Evolutionary conservation across 345 rosid genomes (phyloP).

Genomic region (Pistacia integerrima): DNA sequence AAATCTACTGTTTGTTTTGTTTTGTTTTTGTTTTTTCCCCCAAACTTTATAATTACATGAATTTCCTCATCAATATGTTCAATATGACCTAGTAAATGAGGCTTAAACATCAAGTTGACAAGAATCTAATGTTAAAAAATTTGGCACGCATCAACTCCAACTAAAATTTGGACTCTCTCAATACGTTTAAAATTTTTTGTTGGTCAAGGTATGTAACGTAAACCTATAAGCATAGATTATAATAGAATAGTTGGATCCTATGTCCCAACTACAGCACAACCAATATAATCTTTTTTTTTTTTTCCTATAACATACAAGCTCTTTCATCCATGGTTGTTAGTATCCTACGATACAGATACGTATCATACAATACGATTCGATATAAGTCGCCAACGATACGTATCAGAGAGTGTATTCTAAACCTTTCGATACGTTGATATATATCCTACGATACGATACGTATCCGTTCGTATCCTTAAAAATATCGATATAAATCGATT

Average conservation of each 20-base stretch:
- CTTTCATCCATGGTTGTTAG: no score
- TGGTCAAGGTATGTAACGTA: background rate
- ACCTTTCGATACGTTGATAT: no score
- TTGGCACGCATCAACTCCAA: background rate
- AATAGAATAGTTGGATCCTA: background rate
- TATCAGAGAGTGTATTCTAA: no score
- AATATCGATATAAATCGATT: no score
- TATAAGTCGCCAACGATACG: no score
- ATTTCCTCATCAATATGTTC: background rate
- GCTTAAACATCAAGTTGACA: background rate
- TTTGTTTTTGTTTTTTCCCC: background rate
- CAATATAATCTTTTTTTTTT: no score
- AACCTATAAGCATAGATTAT: background rate
- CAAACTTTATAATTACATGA: background rate
- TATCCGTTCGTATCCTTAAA: no score
- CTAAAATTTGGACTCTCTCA: conserved; percentile 1
- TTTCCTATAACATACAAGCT: background rate
- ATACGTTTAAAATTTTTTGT: background rate
- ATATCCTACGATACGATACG: no score
- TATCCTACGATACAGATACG: no score
- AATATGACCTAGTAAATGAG: background rate
- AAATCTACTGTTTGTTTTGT: no score
- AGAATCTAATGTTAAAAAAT: background rate
- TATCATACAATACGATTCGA: no score
- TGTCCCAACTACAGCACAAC: background rate